Conservation (phyloP, 1,139 yeast species). For the Magnusiomyces clavatus region DNA sequence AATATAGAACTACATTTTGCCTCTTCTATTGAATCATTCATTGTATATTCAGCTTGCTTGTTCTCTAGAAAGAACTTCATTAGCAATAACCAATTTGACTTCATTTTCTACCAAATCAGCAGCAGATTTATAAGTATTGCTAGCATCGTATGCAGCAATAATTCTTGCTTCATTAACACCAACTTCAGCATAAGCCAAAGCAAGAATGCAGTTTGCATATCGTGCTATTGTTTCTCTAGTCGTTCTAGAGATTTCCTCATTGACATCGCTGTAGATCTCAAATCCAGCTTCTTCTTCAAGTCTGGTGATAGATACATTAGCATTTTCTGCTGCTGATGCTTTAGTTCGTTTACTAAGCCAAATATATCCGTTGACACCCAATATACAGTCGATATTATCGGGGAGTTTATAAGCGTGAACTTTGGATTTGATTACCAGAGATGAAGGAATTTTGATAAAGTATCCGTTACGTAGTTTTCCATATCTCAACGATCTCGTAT, state of each 20-base stretch:
- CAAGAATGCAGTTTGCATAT: slow-evolving; percentile 75
- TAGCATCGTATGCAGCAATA: slow-evolving; percentile 79
- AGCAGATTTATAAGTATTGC: slow-evolving; percentile 65
- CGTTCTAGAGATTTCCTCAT: slow-evolving; percentile 58
- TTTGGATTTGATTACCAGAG: slow-evolving; percentile 73
- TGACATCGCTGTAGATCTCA: slow-evolving; percentile 90
- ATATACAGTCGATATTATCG: slow-evolving; percentile 79
- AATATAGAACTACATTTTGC: slow-evolving; percentile 1
- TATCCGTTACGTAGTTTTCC: slow-evolving; percentile 93
- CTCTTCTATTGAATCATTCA: neutral
- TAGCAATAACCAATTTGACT: slow-evolving; percentile 64
- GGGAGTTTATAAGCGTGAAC: slow-evolving; percentile 83
- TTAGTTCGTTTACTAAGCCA: slow-evolving; percentile 78
- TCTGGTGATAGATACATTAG: slow-evolving; percentile 62
- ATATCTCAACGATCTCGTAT: slow-evolving; percentile 88
- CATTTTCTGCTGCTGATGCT: slow-evolving; percentile 29
- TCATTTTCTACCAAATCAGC: slow-evolving; percentile 72
- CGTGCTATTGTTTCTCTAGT: slow-evolving; percentile 72
- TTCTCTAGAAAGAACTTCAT: slow-evolving; percentile 54
- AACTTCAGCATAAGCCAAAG: slow-evolving; percentile 71
- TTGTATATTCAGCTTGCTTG: slow-evolving; percentile 39
- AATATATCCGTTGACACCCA: slow-evolving; percentile 91
- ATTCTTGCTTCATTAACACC: slow-evolving; percentile 81
- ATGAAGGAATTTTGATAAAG: slow-evolving; percentile 71
- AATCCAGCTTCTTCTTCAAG: slow-evolving; percentile 91